Conservation (phyloP, 257 asterid species). For the Nicotiana obtusifolia region DNA sequence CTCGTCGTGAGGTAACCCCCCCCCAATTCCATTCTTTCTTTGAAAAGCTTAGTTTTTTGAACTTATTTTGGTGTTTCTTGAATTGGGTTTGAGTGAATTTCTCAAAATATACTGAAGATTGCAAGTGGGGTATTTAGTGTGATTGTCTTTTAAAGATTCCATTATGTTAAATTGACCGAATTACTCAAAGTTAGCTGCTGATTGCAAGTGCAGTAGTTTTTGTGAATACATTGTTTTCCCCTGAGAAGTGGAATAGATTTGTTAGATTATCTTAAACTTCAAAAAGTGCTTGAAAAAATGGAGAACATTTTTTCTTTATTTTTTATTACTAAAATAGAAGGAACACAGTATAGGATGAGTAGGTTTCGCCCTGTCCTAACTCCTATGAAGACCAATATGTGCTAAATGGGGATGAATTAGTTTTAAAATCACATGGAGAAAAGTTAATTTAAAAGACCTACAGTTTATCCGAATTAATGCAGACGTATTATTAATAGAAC, state of each 20-base stretch:
- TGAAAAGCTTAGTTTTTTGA: neutral
- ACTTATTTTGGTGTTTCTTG: neutral
- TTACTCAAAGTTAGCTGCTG: neutral
- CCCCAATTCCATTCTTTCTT: neutral
- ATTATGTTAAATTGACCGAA: neutral
- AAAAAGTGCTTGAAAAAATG: no score
- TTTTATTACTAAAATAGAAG: neutral
- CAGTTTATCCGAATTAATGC: neutral
- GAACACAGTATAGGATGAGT: neutral
- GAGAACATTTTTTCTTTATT: neutral
- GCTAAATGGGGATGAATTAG: neutral
- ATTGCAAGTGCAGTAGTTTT: neutral
- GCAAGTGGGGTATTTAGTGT: neutral
- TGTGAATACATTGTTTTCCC: neutral
- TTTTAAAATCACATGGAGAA: neutral
- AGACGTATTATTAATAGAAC: neutral
- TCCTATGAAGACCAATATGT: neutral
- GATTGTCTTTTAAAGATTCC: neutral
- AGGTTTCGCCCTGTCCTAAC: neutral
- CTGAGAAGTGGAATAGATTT: neutral
- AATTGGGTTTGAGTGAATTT: neutral
- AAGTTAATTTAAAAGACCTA: neutral
- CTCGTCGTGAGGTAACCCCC: slow-evolving; percentile 81
- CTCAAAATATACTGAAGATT: neutral
- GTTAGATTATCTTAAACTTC: neutral